These are phyloP conservation scores for Phytophthora cactorum DNA, from an alignment of 352 stramenopile genomes.

Conservation along the genomic window DNA sequence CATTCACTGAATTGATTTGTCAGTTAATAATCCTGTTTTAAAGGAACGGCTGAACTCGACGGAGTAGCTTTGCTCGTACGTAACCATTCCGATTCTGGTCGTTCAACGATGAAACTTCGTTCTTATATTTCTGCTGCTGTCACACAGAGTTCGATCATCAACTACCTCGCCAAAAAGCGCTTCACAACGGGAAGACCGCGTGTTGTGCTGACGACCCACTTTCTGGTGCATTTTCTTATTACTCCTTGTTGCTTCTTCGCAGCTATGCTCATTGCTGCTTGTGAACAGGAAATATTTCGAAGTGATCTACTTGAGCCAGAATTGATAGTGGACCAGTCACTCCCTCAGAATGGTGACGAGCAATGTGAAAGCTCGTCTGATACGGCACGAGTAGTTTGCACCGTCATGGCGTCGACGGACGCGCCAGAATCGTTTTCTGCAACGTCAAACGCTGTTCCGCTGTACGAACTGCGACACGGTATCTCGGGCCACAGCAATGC, in stretches of 20 bases:
- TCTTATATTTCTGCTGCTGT: slow-evolving; percentile 15
- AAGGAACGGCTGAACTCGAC: slow-evolving; percentile 79
- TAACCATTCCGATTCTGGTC: not conserved
- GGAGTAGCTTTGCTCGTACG: slow-evolving; percentile 77
- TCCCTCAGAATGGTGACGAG: slow-evolving; percentile 5
- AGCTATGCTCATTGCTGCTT: slow-evolving; percentile 8
- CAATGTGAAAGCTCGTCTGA: slow-evolving; percentile 9
- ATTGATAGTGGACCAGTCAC: slow-evolving; percentile 18
- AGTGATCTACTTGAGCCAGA: slow-evolving; percentile 42
- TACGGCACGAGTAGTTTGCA: slow-evolving; percentile 43
- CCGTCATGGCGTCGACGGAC: slow-evolving; percentile 61
- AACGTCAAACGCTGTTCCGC: slow-evolving; percentile 37
- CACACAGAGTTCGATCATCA: slow-evolving; percentile 46
- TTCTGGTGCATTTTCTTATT: slow-evolving; percentile 52
- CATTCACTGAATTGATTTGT: not conserved
- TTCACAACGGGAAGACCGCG: slow-evolving; percentile 42
- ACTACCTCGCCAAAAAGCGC: slow-evolving; percentile 53
- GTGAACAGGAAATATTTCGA: slow-evolving; percentile 66
- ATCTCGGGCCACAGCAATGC: slow-evolving; percentile 79
- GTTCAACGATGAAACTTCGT: slow-evolving; percentile 5
- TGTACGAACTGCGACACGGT: slow-evolving; percentile 70
- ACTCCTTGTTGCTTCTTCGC: not conserved
- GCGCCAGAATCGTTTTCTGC: slow-evolving; percentile 23
- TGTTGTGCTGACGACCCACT: slow-evolving; percentile 83
- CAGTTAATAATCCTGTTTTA: slow-evolving; percentile 1